Base-by-base conservation (phyloP, 2,329 filamentous ascomycete genomes). In the Pseudogymnoascus sp. region DNA sequence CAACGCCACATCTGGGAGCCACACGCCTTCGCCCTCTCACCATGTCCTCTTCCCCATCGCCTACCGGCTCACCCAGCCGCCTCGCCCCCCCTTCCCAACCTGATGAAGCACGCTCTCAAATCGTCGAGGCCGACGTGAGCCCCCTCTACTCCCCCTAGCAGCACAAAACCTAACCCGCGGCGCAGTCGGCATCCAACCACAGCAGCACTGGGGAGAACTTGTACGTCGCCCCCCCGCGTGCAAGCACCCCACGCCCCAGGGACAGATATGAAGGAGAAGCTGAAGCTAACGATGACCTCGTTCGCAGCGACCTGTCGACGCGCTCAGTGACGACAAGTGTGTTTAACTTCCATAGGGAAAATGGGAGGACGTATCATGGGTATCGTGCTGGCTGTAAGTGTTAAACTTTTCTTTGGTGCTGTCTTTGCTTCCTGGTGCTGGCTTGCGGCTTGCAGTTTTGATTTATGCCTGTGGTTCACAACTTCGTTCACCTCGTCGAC, bases 311-410 rank as follows among this genome's bases (percentile, higher is more conserved):
- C 14, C 10, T 53, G 25, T 68, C 66, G 38, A 64, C 65, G 4
- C 44, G 63, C 5, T 68, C 66, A 7, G 40, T 68, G 37, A 64
- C 63, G 12, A 50, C 60, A 21, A 65, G 61, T 42, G 64, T 68
- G 5, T 70, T 65, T 35, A 62, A 63, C 21, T 71, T 66, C 56
- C 63, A 67, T 18, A 66, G 66, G 60, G 69, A 71, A 38, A 70
- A 71, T 62, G 69, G 69, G 16, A 63, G 69, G 35, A 71, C 69
- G 37, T 71, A 71, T 64, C 69, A 71, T 65, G 66, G 67, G 12
- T 71, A 68, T 60, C 67, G 67, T 62, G 67, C 67, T 16, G 68
- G 68, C 47, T 62, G 62, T 67, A 47, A 62, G 37, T 53, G n/a
- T 53, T 53, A 31, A 53, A 31, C 4, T 53, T 53, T 53, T 53